Percentiles rank a stretch among this genome's conserved stretches.
Evolutionary conservation across 768 basidiomycete genomes (phyloP).

Genomic region (Crepidotus variabilis): DNA sequence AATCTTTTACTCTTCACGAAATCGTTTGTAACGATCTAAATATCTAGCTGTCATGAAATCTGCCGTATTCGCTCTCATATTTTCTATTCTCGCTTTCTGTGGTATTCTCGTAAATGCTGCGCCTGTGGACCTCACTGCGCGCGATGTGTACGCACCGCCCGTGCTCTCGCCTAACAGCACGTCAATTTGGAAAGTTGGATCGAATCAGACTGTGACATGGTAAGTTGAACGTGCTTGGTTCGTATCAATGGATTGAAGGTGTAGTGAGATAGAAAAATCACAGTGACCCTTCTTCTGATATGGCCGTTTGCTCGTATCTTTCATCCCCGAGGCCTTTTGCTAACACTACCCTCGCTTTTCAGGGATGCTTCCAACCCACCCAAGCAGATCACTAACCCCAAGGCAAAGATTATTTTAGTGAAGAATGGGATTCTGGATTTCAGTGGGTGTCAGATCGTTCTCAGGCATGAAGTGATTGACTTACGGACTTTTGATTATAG

Average conservation of each 20-base stretch:
- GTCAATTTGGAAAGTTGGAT: conserved; percentile 26
- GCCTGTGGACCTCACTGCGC: conserved; percentile 18
- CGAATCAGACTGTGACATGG: conserved; percentile 28
- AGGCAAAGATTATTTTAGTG: conserved; percentile 35
- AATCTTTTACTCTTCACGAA: no score
- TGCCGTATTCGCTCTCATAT: conserved; percentile 16
- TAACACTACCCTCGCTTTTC: conserved; percentile 7
- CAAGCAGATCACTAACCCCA: conserved; percentile 36
- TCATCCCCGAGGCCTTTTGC: no score
- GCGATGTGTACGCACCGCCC: conserved; percentile 31
- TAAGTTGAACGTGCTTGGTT: conserved; percentile 10
- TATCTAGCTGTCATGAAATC: conserved; percentile 14
- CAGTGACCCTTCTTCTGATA: no score
- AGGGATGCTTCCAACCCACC: conserved; percentile 41
- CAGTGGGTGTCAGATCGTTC: conserved; percentile 19
- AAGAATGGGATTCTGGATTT: conserved; percentile 26
- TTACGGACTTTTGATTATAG: not conserved
- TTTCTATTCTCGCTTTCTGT: conserved; percentile 21
- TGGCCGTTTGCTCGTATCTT: no score
- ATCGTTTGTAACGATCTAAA: not conserved
- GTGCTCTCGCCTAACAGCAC: conserved; percentile 21
- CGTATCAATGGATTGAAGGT: not conserved
- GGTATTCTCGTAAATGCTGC: conserved; percentile 20
- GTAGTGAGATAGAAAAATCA: no score
- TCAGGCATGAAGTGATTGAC: not conserved